These are phyloP conservation scores for Athelia sp. DNA, from an alignment of 1,284 basidiomycete species.

Conservation along the genomic window DNA sequence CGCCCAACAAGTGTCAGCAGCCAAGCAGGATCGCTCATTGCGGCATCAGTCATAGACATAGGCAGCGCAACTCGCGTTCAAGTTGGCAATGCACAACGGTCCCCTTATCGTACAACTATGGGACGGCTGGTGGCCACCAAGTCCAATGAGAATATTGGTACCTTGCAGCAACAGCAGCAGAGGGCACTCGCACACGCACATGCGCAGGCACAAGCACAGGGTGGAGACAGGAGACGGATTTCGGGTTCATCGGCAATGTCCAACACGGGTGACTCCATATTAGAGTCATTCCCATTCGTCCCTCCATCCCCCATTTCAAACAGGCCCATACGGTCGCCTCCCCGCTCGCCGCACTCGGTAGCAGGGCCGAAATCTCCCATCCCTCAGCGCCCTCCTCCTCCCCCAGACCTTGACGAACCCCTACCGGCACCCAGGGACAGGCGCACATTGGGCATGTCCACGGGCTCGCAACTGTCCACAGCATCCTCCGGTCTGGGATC, in stretches of 20 bases:
- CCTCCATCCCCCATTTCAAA: slow-evolving; percentile 80
- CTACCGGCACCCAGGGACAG: slow-evolving; percentile 48
- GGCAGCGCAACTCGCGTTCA: slow-evolving; percentile 61
- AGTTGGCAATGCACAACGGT: slow-evolving; percentile 39
- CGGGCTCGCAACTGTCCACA: slow-evolving; percentile 66
- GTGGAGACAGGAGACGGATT: slow-evolving; percentile 42
- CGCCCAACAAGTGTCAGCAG: slow-evolving; percentile 60
- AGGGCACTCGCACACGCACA: slow-evolving; percentile 50
- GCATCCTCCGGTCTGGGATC: slow-evolving; percentile 69
- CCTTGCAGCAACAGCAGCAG: slow-evolving; percentile 59
- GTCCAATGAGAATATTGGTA: slow-evolving; percentile 26
- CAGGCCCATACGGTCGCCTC: slow-evolving; percentile 66
- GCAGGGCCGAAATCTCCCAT: slow-evolving; percentile 27
- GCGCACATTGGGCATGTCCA: slow-evolving; percentile 59
- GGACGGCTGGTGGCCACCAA: slow-evolving; percentile 50
- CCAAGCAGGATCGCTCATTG: slow-evolving; percentile 53
- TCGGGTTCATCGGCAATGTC: slow-evolving; percentile 62
- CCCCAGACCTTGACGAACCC: slow-evolving; percentile 16
- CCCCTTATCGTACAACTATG: slow-evolving; percentile 56
- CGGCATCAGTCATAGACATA: slow-evolving; percentile 34
- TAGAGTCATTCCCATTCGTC: slow-evolving; percentile 81
- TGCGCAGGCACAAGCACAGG: slow-evolving; percentile 53
- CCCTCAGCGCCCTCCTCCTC: slow-evolving; percentile 15
- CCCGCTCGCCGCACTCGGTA: slow-evolving; percentile 62
- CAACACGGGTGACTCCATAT: slow-evolving; percentile 69